Conservation (phyloP, 176 grass and related monocot species). For the Pontederia paniculata region DNA sequence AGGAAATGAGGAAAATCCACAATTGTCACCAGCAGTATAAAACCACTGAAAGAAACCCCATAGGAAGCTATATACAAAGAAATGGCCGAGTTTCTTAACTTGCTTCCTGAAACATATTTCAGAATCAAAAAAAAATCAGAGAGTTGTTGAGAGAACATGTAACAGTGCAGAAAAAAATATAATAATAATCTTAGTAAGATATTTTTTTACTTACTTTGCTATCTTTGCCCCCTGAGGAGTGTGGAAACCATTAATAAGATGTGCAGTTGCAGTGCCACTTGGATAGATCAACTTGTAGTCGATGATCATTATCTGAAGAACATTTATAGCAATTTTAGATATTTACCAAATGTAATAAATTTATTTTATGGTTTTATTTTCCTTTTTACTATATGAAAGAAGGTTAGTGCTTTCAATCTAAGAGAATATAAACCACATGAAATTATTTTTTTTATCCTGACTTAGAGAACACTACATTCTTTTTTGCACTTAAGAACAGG, state of each 20-base stretch:
- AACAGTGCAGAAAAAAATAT: background rate
- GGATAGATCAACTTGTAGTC: conserved; percentile 33
- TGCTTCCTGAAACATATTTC: conserved; percentile 28
- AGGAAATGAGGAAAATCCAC: conserved; percentile 28
- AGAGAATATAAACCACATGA: background rate
- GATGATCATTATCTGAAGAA: conserved; percentile 28
- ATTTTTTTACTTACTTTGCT: conserved; percentile 19
- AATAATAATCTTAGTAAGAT: background rate
- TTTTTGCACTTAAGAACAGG: background rate
- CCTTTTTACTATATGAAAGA: background rate
- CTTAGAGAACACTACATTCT: background rate
- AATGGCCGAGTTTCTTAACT: conserved; percentile 35
- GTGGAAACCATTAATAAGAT: conserved; percentile 30
- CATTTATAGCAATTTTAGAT: background rate
- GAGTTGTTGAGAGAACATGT: background rate
- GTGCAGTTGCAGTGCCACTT: conserved; percentile 25
- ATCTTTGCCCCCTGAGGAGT: conserved; percentile 24
- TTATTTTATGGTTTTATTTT: background rate
- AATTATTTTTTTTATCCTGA: too few species aligned
- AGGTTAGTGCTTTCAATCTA: background rate
- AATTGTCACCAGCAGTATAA: conserved; percentile 32
- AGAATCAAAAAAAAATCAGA: background rate
- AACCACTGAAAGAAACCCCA: conserved; percentile 43
- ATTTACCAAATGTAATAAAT: too few species aligned
- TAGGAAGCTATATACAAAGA: conserved; percentile 27